Evolutionary conservation across 257 asterid species (phyloP).

Genomic region (Coffea eugenioides): DNA sequence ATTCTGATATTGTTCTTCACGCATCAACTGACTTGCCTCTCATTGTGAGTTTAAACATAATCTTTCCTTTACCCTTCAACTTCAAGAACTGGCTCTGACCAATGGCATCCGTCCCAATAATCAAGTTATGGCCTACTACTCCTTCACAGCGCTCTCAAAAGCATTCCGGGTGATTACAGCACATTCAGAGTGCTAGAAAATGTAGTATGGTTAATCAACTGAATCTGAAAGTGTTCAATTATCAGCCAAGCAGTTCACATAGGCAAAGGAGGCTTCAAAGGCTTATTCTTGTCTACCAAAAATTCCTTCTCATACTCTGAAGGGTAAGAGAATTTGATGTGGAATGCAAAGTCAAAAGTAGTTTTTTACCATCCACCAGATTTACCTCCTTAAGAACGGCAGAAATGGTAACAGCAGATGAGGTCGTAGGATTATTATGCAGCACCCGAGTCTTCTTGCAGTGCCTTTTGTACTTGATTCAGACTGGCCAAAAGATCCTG

Average conservation of each 20-base stretch:
- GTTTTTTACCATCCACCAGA: not conserved
- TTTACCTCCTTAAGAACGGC: not conserved
- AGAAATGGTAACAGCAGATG: not conserved
- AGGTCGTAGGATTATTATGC: not conserved
- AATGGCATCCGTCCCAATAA: not conserved
- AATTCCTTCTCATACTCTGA: not conserved
- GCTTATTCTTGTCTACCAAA: not conserved
- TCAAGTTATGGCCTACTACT: not conserved
- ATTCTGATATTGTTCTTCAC: not conserved
- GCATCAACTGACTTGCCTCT: not conserved
- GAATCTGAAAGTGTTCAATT: not conserved
- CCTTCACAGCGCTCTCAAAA: not conserved
- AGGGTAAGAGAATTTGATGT: not conserved
- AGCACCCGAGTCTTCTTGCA: slow-evolving; percentile 33
- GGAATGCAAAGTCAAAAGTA: not conserved
- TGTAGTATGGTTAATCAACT: not conserved
- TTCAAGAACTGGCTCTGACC: not conserved
- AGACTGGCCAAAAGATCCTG: slow-evolving; percentile 58
- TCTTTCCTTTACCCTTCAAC: not conserved
- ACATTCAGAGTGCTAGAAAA: not conserved
- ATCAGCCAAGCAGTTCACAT: not conserved
- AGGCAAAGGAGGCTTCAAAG: not conserved
- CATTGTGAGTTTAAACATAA: not conserved
- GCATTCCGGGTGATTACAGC: not conserved
- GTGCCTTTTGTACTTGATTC: slow-evolving; percentile 54